These are phyloP conservation scores for Globisporangium apiculatum DNA, from an alignment of 352 stramenopile species.

Conservation along the genomic window DNA sequence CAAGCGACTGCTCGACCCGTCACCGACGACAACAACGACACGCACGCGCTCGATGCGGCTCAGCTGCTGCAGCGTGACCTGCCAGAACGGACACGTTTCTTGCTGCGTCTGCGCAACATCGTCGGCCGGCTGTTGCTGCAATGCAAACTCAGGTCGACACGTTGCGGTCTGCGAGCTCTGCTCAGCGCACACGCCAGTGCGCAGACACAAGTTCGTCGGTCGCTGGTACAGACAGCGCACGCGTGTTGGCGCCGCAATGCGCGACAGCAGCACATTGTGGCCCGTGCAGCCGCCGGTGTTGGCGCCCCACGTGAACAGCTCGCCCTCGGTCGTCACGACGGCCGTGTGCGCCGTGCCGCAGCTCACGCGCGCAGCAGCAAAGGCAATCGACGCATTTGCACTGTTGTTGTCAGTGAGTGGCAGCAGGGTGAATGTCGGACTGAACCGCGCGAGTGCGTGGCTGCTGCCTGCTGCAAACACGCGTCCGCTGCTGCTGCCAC, in stretches of 20 bases:
- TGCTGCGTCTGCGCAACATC: slow-evolving; percentile 57
- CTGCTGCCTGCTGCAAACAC: slow-evolving; percentile 65
- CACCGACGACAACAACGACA: slow-evolving; percentile 18
- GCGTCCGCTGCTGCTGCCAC: slow-evolving; percentile 18
- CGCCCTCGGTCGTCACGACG: slow-evolving; percentile 46
- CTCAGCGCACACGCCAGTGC: slow-evolving; percentile 18
- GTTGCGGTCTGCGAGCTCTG: slow-evolving; percentile 67
- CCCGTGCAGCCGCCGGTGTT: slow-evolving; percentile 63
- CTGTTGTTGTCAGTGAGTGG: slow-evolving; percentile 7
- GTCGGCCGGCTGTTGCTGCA: slow-evolving; percentile 14
- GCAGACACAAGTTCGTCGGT: slow-evolving; percentile 42
- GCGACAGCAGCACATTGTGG: slow-evolving; percentile 26
- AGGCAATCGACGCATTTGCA: slow-evolving; percentile 4
- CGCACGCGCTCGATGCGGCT: slow-evolving; percentile 39
- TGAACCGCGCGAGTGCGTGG: slow-evolving; percentile 58
- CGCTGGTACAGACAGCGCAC: slow-evolving; percentile 57
- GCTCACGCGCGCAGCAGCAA: slow-evolving; percentile 31
- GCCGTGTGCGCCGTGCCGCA: slow-evolving; percentile 68
- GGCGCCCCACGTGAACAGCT: slow-evolving; percentile 72
- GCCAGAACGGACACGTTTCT: slow-evolving; percentile 75
- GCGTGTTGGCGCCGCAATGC: slow-evolving; percentile 33
- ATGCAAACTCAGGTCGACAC: slow-evolving; percentile 34
- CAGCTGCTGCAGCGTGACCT: slow-evolving; percentile 27
- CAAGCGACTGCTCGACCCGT: not conserved
- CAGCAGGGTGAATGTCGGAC: slow-evolving; percentile 38